Evolutionary conservation across 495 filamentous ascomycete genomes (phyloP), one percentile per base, ranked within the genome.

Genomic region (Peziza echinospora): DNA sequence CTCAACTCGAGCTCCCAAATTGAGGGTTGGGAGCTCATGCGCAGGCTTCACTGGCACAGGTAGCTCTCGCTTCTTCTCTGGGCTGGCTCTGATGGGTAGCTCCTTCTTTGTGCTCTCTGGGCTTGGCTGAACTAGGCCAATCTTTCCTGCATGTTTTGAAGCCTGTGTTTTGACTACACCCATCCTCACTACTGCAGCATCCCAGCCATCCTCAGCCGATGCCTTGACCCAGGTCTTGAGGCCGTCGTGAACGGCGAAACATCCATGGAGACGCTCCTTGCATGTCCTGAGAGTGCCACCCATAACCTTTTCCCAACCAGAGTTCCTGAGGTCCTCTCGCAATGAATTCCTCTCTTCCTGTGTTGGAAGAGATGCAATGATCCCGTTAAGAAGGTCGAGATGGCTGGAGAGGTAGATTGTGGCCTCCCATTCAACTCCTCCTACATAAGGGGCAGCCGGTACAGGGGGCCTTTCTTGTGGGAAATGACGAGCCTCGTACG

Each of bases 391-490:
- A 13, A 97, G 75, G 63, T 96, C 91, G 9, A 97, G 67, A 56
- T 97, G 91, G 5, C 78, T 76, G 24, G 86, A 82, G 13, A 97
- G 67, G 55, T 97, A 97, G 62, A 87, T 93, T 8, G 89, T 94
- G 8, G 89, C 86, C 60, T 97, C 89, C 91, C 91, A 97, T 64
- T 97, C 89, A 10, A 97, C 89, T 43, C 91, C 89, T 34, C 89
- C 91, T 41, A 97, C 84, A 60, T 96, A 94, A 7, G 89, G 91
- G 16, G 87, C 87, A 19, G 91, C 86, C 10, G 89, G 84, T 5
- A 94, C 82, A 0, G 87, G 89, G 5, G 86, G 82, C 2, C 83
- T 77, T 49, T 84, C 79, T n/a, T 71, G 67, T 0, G 89, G 89
- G 62, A 94, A 97, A 61, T 93, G 77, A 9, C 71, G 69, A 43